Conservation (phyloP, 2,329 filamentous ascomycete species). For the Beauveria sp. region DNA sequence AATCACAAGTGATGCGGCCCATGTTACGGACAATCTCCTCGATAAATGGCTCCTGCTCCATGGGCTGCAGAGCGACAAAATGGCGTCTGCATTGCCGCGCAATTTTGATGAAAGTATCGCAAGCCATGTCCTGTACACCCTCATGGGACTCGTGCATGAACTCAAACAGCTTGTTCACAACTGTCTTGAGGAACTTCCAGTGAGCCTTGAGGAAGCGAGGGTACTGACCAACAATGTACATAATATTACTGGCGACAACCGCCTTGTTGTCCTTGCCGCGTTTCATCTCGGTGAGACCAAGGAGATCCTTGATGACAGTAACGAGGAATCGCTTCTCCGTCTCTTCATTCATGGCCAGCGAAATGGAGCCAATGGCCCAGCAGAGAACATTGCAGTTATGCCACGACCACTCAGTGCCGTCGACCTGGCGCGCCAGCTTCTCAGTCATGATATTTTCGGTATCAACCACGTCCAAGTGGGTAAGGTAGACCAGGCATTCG, state of each 20-base stretch:
- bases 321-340: slow-evolving; percentile 98
- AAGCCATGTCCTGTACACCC: slow-evolving; percentile 99
- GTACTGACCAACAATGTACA: slow-evolving; percentile 99
- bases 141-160: slow-evolving; percentile 99
- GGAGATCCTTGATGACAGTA: slow-evolving; percentile 95
- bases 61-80: slow-evolving; percentile 92
- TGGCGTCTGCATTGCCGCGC: slow-evolving; percentile 96
- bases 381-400: slow-evolving; percentile 99
- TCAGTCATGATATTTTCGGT: slow-evolving; percentile 99
- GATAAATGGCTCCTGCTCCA: slow-evolving; percentile 92
- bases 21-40: slow-evolving; percentile 96
- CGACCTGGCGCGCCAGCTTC: slow-evolving; percentile 90
- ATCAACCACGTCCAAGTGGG: slow-evolving; percentile 93
- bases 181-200: slow-evolving; percentile 99
- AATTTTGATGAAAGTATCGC: slow-evolving; percentile 99
- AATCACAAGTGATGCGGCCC: slow-evolving; percentile 89
- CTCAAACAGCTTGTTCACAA: slow-evolving; percentile 98
- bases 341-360: slow-evolving; percentile 97
- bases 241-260: slow-evolving; percentile 97
- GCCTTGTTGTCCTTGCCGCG: slow-evolving; percentile 99
- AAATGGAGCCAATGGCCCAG: slow-evolving; percentile 99
- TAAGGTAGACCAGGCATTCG: slow-evolving; percentile 94
- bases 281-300: slow-evolving; percentile 98
- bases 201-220: slow-evolving; percentile 97
- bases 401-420: slow-evolving; percentile 97